Percentiles rank a stretch among this genome's conserved stretches.
Evolutionary conservation across 2,329 filamentous ascomycete genomes (phyloP).

Genomic region (Epichloe gansuensis): DNA sequence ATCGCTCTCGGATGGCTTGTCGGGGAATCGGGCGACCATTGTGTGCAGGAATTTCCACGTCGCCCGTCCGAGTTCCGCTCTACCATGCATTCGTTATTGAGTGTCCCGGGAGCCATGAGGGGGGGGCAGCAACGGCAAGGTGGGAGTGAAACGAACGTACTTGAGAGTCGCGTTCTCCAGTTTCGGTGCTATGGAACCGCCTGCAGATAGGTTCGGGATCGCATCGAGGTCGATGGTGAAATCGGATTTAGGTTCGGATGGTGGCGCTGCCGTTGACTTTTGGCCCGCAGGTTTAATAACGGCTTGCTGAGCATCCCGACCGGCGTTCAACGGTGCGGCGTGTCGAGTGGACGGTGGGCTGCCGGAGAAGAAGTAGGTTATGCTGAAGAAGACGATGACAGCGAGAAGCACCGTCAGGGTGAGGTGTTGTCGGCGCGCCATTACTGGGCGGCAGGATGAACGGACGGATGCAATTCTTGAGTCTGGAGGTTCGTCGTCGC

Average conservation of each 20-base stretch:
- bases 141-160: conserved; percentile 27
- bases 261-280: not conserved
- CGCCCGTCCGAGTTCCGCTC: conserved; percentile 52
- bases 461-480: not conserved
- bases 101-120: not conserved
- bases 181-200: conserved; percentile 65
- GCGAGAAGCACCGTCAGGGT: conserved; percentile 40
- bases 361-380: conserved; percentile 47
- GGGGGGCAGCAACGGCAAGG: not conserved
- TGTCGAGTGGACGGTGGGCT: conserved; percentile 3
- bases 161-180: conserved; percentile 73
- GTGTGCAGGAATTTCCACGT: conserved; percentile 61
- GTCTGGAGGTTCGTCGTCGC: not conserved
- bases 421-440: conserved; percentile 42
- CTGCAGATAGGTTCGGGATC: conserved; percentile 42
- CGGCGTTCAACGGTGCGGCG: conserved; percentile 8
- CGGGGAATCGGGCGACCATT: conserved; percentile 57
- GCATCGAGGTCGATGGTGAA: conserved; percentile 27
- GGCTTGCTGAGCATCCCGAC: not conserved
- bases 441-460: conserved; percentile 13
- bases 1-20: conserved; percentile 49
- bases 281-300: not conserved
- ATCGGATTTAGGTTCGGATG: conserved; percentile 13
- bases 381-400: conserved; percentile 40
- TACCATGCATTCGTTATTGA: conserved; percentile 15